A percentile compares a stretch with the other conserved stretches of the same genome.
phyloP scores from a whole-genome alignment of 2,329 filamentous ascomycete species.

The Fusarium dlaminii region DNA sequence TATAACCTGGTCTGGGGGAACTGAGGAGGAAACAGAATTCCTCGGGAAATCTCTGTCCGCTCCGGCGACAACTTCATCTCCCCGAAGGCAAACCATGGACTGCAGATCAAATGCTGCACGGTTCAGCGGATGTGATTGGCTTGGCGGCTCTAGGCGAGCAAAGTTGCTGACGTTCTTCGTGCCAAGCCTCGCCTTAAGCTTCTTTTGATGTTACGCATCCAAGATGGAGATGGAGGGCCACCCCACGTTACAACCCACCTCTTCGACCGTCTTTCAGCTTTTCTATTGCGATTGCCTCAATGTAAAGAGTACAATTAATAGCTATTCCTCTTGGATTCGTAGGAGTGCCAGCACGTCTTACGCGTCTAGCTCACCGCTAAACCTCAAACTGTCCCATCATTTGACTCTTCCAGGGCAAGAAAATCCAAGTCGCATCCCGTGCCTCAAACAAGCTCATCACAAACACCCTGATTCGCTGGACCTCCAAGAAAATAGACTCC shows the following conservation, averaged over 20 bases:
- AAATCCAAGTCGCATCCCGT: neutral
- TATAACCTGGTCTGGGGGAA: neutral
- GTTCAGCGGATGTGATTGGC: neutral
- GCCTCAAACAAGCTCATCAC: constrained; percentile 26
- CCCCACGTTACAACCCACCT: constrained; percentile 9
- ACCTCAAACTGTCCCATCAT: neutral
- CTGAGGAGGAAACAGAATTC: neutral
- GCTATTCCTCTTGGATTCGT: rapidly evolving
- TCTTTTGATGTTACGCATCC: constrained; percentile 1
- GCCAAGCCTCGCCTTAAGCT: constrained; percentile 4
- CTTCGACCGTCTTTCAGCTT: neutral
- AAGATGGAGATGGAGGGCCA: constrained; percentile 1
- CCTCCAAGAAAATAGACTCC: constrained; percentile 28
- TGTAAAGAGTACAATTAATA: neutral
- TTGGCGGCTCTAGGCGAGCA: neutral
- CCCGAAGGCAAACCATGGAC: neutral
- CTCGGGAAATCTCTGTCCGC: no score
- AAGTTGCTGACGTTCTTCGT: neutral
- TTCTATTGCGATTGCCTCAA: neutral
- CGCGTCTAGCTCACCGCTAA: neutral
- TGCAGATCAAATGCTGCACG: neutral
- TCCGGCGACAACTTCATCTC: neutral
- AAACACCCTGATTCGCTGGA: constrained; percentile 13
- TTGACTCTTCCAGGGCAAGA: neutral
- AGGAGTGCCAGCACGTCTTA: neutral